Conservation (phyloP, 1,284 basidiomycete species). For the Boletus mariae region DNA sequence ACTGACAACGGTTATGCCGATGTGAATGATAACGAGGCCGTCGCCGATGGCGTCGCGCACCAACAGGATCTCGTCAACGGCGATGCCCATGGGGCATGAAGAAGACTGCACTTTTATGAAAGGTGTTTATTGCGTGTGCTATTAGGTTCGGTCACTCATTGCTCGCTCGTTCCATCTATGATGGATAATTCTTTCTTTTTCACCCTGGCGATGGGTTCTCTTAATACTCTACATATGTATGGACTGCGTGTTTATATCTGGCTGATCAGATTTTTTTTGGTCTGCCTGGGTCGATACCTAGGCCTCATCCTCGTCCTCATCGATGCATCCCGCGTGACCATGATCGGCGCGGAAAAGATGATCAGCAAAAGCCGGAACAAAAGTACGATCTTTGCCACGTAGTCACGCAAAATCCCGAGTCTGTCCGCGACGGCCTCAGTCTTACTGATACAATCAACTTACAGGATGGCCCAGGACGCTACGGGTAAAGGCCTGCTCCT, state of each 20-base stretch:
- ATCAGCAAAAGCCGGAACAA: too few species aligned
- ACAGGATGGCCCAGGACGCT: constrained; percentile 21
- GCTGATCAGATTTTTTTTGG: neutral
- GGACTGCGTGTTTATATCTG: neutral
- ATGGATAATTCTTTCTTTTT: neutral
- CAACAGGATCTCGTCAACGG: constrained; percentile 34
- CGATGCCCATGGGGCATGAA: constrained; percentile 26
- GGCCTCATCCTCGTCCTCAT: neutral
- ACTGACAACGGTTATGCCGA: neutral
- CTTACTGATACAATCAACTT: neutral
- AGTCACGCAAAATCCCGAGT: constrained; percentile 5
- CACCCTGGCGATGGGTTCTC: neutral
- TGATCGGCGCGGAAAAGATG: neutral
- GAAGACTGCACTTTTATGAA: neutral
- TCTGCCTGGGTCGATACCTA: neutral
- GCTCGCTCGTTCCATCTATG: constrained; percentile 1
- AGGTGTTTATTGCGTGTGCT: neutral
- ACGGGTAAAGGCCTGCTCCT: constrained; percentile 68
- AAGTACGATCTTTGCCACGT: too few species aligned
- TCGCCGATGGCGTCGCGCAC: neutral
- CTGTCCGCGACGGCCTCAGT: constrained; percentile 8
- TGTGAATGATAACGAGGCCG: constrained; percentile 3
- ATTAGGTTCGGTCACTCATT: neutral
- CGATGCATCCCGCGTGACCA: neutral
- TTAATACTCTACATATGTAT: neutral